phyloP scores from a whole-genome alignment of 306 rosid species.

The Rosa lucieae region DNA sequence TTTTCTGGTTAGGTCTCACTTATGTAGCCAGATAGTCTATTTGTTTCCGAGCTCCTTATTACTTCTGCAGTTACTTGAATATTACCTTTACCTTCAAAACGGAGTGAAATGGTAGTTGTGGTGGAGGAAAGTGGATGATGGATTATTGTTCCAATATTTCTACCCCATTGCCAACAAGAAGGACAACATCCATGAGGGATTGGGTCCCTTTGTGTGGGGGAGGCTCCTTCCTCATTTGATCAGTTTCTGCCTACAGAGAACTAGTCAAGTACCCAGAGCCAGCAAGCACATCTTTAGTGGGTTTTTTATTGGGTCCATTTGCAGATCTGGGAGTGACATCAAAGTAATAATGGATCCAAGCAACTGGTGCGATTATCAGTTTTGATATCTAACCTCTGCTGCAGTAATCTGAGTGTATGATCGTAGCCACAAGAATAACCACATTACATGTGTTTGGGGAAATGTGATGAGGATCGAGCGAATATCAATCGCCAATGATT shows the following conservation, averaged over 20 bases:
- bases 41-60: not conserved
- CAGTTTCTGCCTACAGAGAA: not conserved
- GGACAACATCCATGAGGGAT: conserved; percentile 12
- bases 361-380: not conserved
- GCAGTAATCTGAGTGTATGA: not conserved
- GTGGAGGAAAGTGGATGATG: not conserved
- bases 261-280: not conserved
- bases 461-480: not conserved
- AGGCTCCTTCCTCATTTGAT: not conserved
- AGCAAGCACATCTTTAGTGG: not conserved
- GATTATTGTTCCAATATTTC: not conserved
- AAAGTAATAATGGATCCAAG: conserved; percentile 9
- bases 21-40: not conserved
- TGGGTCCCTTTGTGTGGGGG: not conserved
- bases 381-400: not conserved
- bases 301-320: not conserved
- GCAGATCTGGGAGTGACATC: conserved; percentile 5
- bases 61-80: not conserved
- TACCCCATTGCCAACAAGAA: not conserved
- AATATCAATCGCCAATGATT: not conserved
- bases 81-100: not conserved
- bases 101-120: not conserved
- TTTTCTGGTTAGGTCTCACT: not conserved
- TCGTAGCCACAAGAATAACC: not conserved
- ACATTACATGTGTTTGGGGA: not conserved